These are phyloP conservation scores for Cladosporium oxysporum DNA, from an alignment of 2,329 filamentous ascomycete species.

Conservation along the genomic window DNA sequence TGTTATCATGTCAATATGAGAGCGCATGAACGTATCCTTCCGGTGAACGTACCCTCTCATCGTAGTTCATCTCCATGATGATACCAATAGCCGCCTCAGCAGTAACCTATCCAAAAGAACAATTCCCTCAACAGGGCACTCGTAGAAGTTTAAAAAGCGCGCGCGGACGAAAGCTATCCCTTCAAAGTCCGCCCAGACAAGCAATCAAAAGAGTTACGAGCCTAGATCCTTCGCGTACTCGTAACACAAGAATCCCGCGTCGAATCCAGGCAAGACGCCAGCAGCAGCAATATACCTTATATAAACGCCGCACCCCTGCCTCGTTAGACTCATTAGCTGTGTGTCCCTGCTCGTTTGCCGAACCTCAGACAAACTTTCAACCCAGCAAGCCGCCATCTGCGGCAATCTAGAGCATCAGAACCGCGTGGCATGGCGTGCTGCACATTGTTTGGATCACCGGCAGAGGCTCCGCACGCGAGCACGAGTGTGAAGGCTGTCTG, in stretches of 20 bases:
- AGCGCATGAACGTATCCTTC: neutral
- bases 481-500: neutral
- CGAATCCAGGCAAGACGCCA: neutral
- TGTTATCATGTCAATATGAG: constrained; percentile 26
- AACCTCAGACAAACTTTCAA: neutral
- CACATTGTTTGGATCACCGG: neutral
- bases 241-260: neutral
- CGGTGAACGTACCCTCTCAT: constrained; percentile 41
- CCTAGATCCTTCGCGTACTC: neutral
- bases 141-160: neutral
- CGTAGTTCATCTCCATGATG: constrained; percentile 53
- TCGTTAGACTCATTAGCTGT: too few relatives aligned
- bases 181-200: neutral
- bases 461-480: neutral
- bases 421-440: neutral
- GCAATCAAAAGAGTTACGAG: neutral
- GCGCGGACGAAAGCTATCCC: neutral
- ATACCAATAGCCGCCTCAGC: neutral
- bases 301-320: neutral
- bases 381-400: neutral
- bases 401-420: neutral
- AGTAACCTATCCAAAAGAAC: neutral
- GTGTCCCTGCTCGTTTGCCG: neutral
- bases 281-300: neutral
- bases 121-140: neutral